Evolutionary conservation across 2,329 filamentous ascomycete genomes (phyloP).

Genomic region (Boeremia lycopersici): DNA sequence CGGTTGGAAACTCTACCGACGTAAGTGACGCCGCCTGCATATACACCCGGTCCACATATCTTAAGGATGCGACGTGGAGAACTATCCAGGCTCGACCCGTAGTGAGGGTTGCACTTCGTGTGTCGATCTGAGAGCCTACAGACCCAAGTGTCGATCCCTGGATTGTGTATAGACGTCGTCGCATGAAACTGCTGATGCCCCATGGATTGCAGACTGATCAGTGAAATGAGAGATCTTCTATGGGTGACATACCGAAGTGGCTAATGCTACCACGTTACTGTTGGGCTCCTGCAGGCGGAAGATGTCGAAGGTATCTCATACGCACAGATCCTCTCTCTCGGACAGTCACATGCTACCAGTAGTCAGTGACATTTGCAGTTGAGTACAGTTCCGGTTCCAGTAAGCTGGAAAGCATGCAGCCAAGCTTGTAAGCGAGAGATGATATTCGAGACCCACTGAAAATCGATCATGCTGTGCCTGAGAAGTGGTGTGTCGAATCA

Average conservation of each 20-base stretch:
- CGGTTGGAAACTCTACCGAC: background rate
- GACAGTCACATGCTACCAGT: background rate
- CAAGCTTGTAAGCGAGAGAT: background rate
- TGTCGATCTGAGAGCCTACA: background rate
- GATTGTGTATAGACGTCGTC: background rate
- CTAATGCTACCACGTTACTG: background rate
- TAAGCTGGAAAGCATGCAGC: background rate
- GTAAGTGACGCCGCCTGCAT: background rate
- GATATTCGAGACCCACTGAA: too few relatives aligned
- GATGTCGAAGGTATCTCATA: background rate
- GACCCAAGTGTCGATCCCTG: conserved; percentile 1
- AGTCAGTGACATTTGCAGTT: background rate
- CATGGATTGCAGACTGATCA: conserved; percentile 1
- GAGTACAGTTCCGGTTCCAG: background rate
- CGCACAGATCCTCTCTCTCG: background rate
- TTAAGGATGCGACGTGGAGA: too few relatives aligned
- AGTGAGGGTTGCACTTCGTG: background rate
- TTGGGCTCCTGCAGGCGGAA: background rate
- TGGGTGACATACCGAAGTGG: background rate
- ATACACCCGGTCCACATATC: background rate
- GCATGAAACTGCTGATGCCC: conserved; percentile 5
- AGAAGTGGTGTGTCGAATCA: too few relatives aligned
- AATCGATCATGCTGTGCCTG: too few relatives aligned
- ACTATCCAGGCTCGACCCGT: background rate
- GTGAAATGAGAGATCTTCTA: background rate